Base-by-base conservation (phyloP, 2,329 filamentous ascomycete genomes). In the Penicillium sp. region DNA sequence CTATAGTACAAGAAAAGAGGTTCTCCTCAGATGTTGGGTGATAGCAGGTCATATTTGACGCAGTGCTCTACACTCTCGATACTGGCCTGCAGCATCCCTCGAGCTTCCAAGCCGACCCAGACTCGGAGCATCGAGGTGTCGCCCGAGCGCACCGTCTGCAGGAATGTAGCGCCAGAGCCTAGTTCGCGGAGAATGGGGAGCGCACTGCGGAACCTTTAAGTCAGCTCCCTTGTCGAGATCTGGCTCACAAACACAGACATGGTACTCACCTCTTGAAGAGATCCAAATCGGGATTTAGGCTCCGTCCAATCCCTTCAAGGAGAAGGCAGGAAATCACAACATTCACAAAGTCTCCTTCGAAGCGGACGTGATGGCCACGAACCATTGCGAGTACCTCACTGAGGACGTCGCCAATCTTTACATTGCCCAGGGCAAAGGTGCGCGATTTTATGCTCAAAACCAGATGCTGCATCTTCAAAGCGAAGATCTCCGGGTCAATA, bases 281-380 rank as follows among this genome's bases (percentile, higher is more conserved):
- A 67, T 98, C 93, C 32, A 96, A 73, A 37, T 91, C 76, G 0
- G 93, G 91, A 62, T 97, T 84, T 11, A 98, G 70, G 43, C 77
- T 87, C 46, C 93, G 79, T 0, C 93, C 93, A 57, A 97, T 98
- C 5, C 93, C 93, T 63, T 98, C 93, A 1, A 98, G 75, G 2
- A 98, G 75, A 21, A 98, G 71, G 37, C 97, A 96, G 44, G 88
- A 94, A 43, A 98, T 84, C 19, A 98, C 91, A 4, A 98, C 93
- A 60, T 98, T 98, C 61, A 98, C 89, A 61, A 97, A 98, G 63
- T 98, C 93, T 7, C 93, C 93, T 66, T 98, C 93, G 35, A 98
- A 78, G 7, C 93, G 79, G 3, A 98, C 93, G 60, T 98, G 93
- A 63, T 98, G 93, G 7, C 75, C 73, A 39, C 93, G 81, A 19